phyloP scores from a whole-genome alignment of 148 eudicot genomes.

The Camellia lanceoleosa region DNA sequence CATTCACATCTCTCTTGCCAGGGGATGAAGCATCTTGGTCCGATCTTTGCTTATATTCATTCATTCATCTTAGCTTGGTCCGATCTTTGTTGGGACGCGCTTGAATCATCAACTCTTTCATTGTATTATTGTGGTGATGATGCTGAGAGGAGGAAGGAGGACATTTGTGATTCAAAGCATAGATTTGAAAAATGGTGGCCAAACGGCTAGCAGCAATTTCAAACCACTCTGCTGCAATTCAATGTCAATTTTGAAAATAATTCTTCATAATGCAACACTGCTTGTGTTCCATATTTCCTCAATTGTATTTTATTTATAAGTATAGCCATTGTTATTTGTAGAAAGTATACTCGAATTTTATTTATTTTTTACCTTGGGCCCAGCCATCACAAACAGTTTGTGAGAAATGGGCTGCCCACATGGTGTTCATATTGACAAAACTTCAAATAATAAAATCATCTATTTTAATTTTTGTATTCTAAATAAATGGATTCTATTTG shows the following conservation, averaged over 20 bases:
- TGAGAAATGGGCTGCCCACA: too few relatives aligned
- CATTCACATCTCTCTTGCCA: too few relatives aligned
- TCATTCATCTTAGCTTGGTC: slow-evolving; percentile 15
- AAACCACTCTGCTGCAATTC: background rate
- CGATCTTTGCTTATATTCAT: slow-evolving; percentile 12
- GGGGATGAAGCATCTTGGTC: slow-evolving; percentile 35
- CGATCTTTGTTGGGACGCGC: slow-evolving; percentile 7
- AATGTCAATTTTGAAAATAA: background rate
- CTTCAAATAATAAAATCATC: too few relatives aligned
- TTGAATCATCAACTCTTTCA: background rate
- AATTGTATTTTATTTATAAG: background rate
- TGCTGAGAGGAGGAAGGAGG: background rate
- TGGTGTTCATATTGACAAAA: too few relatives aligned
- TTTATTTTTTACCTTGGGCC: too few relatives aligned
- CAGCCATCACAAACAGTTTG: too few relatives aligned
- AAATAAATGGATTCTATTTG: too few relatives aligned
- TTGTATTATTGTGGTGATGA: background rate
- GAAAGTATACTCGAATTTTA: too few relatives aligned
- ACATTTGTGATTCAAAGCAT: too few relatives aligned
- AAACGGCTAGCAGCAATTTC: background rate
- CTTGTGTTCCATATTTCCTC: slow-evolving; percentile 17
- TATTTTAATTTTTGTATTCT: too few relatives aligned
- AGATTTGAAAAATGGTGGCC: too few relatives aligned
- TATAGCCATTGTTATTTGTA: too few relatives aligned
- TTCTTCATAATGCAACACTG: slow-evolving; percentile 16